Base-by-base conservation (phyloP, 495 filamentous ascomycete species). In the Penicillium bovifimosum region DNA sequence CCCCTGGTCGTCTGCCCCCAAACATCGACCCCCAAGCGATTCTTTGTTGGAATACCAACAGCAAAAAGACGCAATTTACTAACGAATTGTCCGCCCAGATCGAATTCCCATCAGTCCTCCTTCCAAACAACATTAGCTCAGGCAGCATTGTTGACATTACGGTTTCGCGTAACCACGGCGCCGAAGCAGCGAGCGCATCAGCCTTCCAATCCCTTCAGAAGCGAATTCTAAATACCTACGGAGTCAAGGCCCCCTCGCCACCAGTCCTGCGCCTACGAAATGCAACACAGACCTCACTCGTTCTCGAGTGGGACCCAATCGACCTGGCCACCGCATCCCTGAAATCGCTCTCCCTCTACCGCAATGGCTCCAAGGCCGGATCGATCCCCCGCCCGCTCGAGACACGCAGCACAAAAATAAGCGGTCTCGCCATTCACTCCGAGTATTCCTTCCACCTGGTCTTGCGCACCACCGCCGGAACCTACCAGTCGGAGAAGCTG, bases 111-210 rank as follows among this genome's bases (percentile, higher is more conserved):
- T 97, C 95, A 29, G 95, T 97, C 53, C 87, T 99, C 41, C 87
- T 99, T 27, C 93, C 93, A 1, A 86, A 86, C 44, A 90, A 95
- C 61, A 99, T 97, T 69, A 80, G 87, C 51, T 95, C 89, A 18
- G 93, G 93, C 60, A 91, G 86, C 63, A 97, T 97, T 62, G 95
- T 99, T 67, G 95, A 99, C 68, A 96, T 99, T 69, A 91, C 88
- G 50, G 93, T 97, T 63, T 75, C 88, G 47, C 90, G 92, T 66
- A 99, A 99, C 70, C 74, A 82, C 48, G 65, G 72, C 44, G 87
- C 91, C 33, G 93, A 99, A 75, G 55, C 77, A 46, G 76, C 80
- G 53, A 82, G 90, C 46, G 80, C 87, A 53, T 72, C 81, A 44
- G 73, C 81, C 33, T 99, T 99, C 79, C 70, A 83, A 42, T 65